Conservation (phyloP, 768 basidiomycete genomes). For the Royoungia palumana region DNA sequence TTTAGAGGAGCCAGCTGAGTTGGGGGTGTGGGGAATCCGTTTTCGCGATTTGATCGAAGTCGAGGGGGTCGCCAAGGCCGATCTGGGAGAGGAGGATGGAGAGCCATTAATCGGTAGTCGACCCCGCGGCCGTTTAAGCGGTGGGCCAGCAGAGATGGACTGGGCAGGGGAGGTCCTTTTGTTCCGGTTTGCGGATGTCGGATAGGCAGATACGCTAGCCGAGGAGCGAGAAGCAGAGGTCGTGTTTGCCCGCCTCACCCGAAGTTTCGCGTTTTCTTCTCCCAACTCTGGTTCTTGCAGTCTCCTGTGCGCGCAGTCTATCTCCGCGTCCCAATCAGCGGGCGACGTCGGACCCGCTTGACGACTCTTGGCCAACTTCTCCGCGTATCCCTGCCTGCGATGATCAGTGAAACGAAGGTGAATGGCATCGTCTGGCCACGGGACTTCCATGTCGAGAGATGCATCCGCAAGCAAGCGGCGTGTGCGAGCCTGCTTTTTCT, state of each 20-base stretch:
- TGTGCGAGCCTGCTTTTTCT: conserved; percentile 27
- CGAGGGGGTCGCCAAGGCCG: neutral
- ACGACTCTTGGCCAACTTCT: conserved; percentile 35
- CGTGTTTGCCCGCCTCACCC: conserved; percentile 16
- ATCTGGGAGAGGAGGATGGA: conserved; percentile 11
- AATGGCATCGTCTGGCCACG: conserved; percentile 41
- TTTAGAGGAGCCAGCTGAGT: conserved; percentile 14
- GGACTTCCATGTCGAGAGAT: conserved; percentile 38
- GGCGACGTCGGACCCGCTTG: conserved; percentile 8
- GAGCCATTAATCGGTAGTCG: conserved; percentile 3
- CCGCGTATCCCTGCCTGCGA: conserved; percentile 43
- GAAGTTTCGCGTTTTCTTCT: conserved; percentile 21
- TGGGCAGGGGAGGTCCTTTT: conserved; percentile 19
- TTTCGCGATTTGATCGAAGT: conserved; percentile 3
- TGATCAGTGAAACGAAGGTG: conserved; percentile 42
- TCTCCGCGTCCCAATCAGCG: conserved; percentile 25
- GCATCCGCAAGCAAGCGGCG: conserved; percentile 29
- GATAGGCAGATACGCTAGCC: neutral
- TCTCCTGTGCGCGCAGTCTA: conserved; percentile 17
- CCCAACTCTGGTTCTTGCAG: conserved; percentile 28
- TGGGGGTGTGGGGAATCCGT: conserved; percentile 3
- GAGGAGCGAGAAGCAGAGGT: conserved; percentile 10
- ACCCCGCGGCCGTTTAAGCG: conserved; percentile 5
- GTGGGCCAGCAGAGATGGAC: conserved; percentile 12
- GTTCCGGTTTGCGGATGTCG: conserved; percentile 2